phyloP scores from a whole-genome alignment of 495 filamentous ascomycete species.

The Trichoderma parareesei region DNA sequence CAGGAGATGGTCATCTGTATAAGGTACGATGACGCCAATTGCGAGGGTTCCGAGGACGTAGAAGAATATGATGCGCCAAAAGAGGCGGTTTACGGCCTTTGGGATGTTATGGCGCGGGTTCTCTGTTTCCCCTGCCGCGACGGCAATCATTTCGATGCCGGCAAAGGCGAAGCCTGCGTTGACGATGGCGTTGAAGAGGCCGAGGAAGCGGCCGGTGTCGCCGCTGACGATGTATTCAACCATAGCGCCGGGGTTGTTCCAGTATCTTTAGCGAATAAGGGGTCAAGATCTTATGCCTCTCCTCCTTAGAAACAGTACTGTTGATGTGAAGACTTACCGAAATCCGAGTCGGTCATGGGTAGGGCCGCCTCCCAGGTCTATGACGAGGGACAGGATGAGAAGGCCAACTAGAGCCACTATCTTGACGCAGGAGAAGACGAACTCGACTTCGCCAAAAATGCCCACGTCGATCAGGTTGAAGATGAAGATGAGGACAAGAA shows the following conservation, averaged over 20 bases:
- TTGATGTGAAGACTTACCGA: constrained; percentile 29
- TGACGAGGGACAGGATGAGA: constrained; percentile 53
- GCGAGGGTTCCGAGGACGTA: constrained; percentile 58
- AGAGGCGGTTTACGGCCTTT: constrained; percentile 52
- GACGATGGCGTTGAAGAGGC: constrained; percentile 23
- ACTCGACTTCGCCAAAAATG: constrained; percentile 47
- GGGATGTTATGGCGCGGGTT: constrained; percentile 60
- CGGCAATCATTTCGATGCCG: constrained; percentile 27
- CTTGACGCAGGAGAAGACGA: constrained; percentile 49
- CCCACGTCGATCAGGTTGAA: constrained; percentile 27
- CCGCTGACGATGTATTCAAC: constrained; percentile 43
- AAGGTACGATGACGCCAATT: constrained; percentile 53
- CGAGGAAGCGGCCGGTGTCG: constrained; percentile 29
- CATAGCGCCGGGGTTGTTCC: constrained; percentile 57
- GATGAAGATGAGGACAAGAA: constrained; percentile 12
- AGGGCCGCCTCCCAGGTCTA: constrained; percentile 51
- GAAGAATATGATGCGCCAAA: constrained; percentile 58
- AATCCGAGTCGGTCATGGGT: constrained; percentile 49
- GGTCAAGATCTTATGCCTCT: not conserved
- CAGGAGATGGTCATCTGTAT: constrained; percentile 36
- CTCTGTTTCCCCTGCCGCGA: constrained; percentile 60
- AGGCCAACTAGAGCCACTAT: constrained; percentile 55
- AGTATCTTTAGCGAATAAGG: constrained; percentile 20
- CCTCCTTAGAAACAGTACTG: not conserved
- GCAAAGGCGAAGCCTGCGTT: constrained; percentile 27